These are phyloP conservation scores for Penicillium corylophilum DNA, from an alignment of 2,329 filamentous ascomycete genomes.

Conservation along the genomic window DNA sequence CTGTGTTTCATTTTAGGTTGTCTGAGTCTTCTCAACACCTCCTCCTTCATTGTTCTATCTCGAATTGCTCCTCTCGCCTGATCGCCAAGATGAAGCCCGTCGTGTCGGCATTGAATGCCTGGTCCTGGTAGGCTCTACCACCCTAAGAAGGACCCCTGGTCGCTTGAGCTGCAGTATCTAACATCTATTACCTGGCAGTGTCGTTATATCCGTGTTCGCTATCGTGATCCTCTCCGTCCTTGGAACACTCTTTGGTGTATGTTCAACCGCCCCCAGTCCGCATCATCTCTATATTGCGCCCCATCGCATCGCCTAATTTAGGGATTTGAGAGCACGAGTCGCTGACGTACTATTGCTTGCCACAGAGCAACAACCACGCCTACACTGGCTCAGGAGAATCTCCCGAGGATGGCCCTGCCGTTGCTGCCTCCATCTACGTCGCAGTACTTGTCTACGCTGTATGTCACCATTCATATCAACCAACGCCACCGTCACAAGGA, in stretches of 20 bases:
- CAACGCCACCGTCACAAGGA: background rate
- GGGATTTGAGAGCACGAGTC: background rate
- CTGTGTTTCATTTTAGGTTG: background rate
- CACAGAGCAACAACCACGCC: constrained; percentile 69
- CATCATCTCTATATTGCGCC: background rate
- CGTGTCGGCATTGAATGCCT: constrained; percentile 87
- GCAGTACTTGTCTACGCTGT: constrained; percentile 88
- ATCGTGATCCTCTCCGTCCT: constrained; percentile 65
- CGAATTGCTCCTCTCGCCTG: background rate
- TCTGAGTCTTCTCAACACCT: background rate
- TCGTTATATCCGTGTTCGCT: constrained; percentile 64
- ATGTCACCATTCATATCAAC: constrained; percentile 44
- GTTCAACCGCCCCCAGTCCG: constrained; percentile 24
- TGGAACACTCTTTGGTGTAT: constrained; percentile 70
- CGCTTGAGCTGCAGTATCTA: constrained; percentile 4
- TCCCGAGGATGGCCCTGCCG: constrained; percentile 70
- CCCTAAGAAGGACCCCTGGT: background rate
- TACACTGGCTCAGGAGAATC: constrained; percentile 73
- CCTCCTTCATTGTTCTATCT: background rate
- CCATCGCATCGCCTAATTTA: background rate
- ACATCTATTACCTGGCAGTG: constrained; percentile 53
- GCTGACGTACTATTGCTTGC: constrained; percentile 8
- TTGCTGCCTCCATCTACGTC: constrained; percentile 81
- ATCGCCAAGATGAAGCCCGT: constrained; percentile 81
- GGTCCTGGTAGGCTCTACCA: constrained; percentile 73